Percentiles rank a stretch among this genome's conserved stretches.
These are phyloP conservation scores for Aphanocladium album DNA, from an alignment of 2,329 filamentous ascomycete genomes.

Conservation along the genomic window DNA sequence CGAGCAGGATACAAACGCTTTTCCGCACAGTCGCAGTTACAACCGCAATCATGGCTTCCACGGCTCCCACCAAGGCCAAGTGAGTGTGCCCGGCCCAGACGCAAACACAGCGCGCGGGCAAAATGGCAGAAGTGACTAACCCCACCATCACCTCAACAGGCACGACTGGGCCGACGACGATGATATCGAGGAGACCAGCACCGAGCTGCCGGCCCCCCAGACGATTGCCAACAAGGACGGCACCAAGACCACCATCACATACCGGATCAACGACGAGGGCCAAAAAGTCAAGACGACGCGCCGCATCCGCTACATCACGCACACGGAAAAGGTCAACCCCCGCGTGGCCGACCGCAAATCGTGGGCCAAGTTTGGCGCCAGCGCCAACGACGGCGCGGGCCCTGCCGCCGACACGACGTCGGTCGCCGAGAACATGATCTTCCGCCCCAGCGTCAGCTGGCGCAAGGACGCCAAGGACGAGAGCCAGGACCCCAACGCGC, in stretches of 20 bases:
- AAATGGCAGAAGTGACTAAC: slow-evolving; percentile 24
- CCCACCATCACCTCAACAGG: slow-evolving; percentile 37
- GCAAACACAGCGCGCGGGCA: slow-evolving; percentile 11
- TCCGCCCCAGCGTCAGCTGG: slow-evolving; percentile 91
- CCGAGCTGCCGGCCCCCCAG: slow-evolving; percentile 74
- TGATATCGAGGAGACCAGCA: slow-evolving; percentile 68
- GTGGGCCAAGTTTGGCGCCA: slow-evolving; percentile 89
- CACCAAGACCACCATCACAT: slow-evolving; percentile 91
- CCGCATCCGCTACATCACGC: slow-evolving; percentile 84
- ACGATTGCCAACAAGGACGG: slow-evolving; percentile 97
- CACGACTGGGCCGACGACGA: slow-evolving; percentile 96
- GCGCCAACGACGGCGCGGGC: slow-evolving; percentile 77
- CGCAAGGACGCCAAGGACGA: slow-evolving; percentile 83
- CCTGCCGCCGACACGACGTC: slow-evolving; percentile 86
- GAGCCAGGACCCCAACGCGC: slow-evolving; percentile 66
- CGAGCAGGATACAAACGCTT: background rate
- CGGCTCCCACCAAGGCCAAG: slow-evolving; percentile 36
- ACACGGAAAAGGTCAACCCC: slow-evolving; percentile 93
- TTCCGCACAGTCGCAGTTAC: slow-evolving; percentile 12
- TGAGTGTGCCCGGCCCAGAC: slow-evolving; percentile 24
- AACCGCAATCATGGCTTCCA: slow-evolving; percentile 33
- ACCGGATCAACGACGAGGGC: slow-evolving; percentile 84
- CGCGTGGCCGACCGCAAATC: slow-evolving; percentile 90
- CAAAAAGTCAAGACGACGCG: slow-evolving; percentile 97
- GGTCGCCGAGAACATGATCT: slow-evolving; percentile 96